phyloP scores from a whole-genome alignment of 1,284 basidiomycete species.

The Rhodotorula sp. region DNA sequence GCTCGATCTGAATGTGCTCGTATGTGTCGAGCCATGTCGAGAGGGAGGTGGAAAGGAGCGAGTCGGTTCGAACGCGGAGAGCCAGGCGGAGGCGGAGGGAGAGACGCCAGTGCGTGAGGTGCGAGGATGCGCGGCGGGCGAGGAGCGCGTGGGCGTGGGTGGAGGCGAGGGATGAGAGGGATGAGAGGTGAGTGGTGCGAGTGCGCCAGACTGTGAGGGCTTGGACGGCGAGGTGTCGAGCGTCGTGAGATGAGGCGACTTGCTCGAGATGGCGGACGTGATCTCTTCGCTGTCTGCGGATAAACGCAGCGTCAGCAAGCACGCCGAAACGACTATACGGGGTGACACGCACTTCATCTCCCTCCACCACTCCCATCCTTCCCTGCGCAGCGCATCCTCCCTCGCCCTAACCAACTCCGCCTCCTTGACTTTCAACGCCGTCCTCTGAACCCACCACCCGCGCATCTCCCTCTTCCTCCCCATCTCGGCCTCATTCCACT shows the following conservation, averaged over 20 bases:
- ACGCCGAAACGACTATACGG: not conserved
- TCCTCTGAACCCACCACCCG: not conserved
- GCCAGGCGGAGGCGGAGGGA: not conserved
- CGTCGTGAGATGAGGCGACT: not conserved
- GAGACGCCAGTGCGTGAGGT: slow-evolving; percentile 6
- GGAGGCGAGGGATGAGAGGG: not conserved
- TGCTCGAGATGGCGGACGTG: not conserved
- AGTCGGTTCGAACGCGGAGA: not conserved
- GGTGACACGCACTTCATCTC: slow-evolving; percentile 5
- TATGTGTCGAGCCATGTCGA: slow-evolving; percentile 2
- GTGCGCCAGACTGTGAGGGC: not conserved
- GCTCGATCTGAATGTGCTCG: slow-evolving; percentile 11
- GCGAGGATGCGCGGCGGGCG: not conserved
- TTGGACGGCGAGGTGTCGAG: not conserved
- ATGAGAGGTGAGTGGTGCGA: not conserved
- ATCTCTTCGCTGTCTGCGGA: not conserved
- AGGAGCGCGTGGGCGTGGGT: not conserved
- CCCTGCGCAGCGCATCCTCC: not conserved
- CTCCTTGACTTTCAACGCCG: slow-evolving; percentile 2
- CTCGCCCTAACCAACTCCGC: not conserved
- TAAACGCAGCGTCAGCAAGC: not conserved
- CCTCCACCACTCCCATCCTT: slow-evolving; percentile 1
- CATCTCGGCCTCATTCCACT: not conserved
- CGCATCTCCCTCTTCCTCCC: not conserved
- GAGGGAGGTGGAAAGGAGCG: not conserved